phyloP scores from a whole-genome alignment of 345 rosid species.

The Corymbia maculata region DNA sequence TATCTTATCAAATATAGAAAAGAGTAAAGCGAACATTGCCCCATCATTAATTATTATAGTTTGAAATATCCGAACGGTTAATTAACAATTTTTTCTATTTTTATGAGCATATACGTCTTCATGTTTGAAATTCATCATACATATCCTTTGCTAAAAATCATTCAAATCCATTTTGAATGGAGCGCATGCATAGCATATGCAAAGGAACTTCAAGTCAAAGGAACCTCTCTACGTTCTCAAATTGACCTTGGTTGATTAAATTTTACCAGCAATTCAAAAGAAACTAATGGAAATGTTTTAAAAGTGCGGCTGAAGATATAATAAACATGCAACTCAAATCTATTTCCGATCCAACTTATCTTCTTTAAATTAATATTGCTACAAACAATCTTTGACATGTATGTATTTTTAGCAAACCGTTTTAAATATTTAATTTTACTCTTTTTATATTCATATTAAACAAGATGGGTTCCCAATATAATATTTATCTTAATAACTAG shows the following conservation, averaged over 20 bases:
- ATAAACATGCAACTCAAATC: background rate
- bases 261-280: background rate
- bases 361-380: background rate
- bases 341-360: background rate
- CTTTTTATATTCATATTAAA: too few relatives aligned
- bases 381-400: background rate
- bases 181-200: background rate
- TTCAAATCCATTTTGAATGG: background rate
- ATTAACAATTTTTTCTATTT: background rate
- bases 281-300: background rate
- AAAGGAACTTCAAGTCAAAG: background rate
- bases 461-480: fast-evolving
- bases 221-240: background rate
- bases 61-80: fast-evolving
- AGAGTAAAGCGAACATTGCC: background rate
- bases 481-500: background rate
- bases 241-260: background rate
- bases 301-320: background rate
- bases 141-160: background rate
- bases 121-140: background rate
- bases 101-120: background rate
- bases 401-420: background rate
- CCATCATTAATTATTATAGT: background rate
- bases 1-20: too few relatives aligned
- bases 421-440: background rate